These are phyloP conservation scores for Ceratobasidium sp. DNA, from an alignment of 1,284 basidiomycete species.

Conservation along the genomic window DNA sequence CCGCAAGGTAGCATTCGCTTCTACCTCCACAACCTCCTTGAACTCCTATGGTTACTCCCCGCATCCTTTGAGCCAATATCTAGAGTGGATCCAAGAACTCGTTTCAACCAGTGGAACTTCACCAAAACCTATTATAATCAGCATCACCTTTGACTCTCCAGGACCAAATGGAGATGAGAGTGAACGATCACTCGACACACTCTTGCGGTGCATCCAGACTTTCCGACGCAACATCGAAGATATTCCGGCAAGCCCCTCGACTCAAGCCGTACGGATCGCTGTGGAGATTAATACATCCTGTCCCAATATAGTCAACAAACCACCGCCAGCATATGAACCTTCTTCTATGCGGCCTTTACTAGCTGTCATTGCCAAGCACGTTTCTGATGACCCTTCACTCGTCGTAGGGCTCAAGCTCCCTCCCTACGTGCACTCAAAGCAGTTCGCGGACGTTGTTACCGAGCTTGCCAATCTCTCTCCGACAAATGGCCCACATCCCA, in stretches of 20 bases:
- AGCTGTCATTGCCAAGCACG: constrained; percentile 57
- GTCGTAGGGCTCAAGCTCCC: constrained; percentile 80
- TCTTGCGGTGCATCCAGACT: constrained; percentile 64
- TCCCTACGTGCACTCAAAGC: constrained; percentile 70
- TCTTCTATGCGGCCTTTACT: constrained; percentile 57
- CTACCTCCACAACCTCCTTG: constrained; percentile 59
- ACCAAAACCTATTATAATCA: constrained; percentile 74
- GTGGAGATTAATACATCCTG: constrained; percentile 82
- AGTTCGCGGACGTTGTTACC: constrained; percentile 63
- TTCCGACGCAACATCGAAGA: constrained; percentile 58
- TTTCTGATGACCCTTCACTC: constrained; percentile 59
- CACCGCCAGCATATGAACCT: constrained; percentile 71
- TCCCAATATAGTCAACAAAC: constrained; percentile 69
- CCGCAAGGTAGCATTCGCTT: constrained; percentile 64
- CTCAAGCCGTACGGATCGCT: constrained; percentile 55
- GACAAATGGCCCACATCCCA: constrained; percentile 48
- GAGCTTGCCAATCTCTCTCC: constrained; percentile 51
- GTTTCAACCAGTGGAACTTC: constrained; percentile 30
- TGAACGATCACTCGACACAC: constrained; percentile 51
- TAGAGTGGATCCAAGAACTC: constrained; percentile 61
- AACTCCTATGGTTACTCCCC: constrained; percentile 86
- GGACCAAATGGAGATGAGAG: constrained; percentile 28
- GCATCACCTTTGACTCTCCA: constrained; percentile 67
- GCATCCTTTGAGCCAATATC: constrained; percentile 65
- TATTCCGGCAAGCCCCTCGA: constrained; percentile 12